Evolutionary conservation across 371 early-diverging fungal species (phyloP).

Genomic region (Haplosporangium sp.): DNA sequence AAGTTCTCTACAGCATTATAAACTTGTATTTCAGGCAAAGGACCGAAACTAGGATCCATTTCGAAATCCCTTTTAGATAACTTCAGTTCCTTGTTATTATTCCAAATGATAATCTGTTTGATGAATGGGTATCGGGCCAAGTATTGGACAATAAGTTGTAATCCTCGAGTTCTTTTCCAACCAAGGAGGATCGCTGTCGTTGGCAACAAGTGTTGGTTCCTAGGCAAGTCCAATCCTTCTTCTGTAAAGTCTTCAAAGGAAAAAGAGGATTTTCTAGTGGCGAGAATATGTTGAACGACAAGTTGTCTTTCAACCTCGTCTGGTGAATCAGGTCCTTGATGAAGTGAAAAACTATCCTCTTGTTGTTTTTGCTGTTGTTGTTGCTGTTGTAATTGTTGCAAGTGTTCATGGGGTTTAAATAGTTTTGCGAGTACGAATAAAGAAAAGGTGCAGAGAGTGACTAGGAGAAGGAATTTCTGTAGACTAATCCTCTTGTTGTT

Average conservation of each 20-base stretch:
- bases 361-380: no score
- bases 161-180: constrained; percentile 58
- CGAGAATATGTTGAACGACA: constrained; percentile 33
- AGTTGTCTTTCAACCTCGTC: constrained; percentile 32
- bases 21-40: constrained; percentile 56
- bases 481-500: constrained; percentile 23
- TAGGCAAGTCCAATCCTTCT: constrained; percentile 21
- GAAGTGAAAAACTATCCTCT: no score
- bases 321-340: constrained; percentile 1
- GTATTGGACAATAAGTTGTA: constrained; percentile 60
- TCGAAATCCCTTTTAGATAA: constrained; percentile 52
- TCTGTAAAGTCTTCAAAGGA: constrained; percentile 50
- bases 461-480: constrained; percentile 29
- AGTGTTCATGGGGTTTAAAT: constrained; percentile 6
- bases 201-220: constrained; percentile 36
- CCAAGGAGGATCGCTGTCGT: constrained; percentile 51
- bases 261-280: constrained; percentile 30
- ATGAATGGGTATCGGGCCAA: constrained; percentile 67
- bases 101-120: constrained; percentile 68
- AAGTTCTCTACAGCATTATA: constrained; percentile 63
- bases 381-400: no score
- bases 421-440: constrained; percentile 24
- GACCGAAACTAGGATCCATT: constrained; percentile 38
- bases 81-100: constrained; percentile 53
- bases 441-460: constrained; percentile 25